Evolutionary conservation across 768 basidiomycete species (phyloP).

Genomic region (Podaxis pistillaris): DNA sequence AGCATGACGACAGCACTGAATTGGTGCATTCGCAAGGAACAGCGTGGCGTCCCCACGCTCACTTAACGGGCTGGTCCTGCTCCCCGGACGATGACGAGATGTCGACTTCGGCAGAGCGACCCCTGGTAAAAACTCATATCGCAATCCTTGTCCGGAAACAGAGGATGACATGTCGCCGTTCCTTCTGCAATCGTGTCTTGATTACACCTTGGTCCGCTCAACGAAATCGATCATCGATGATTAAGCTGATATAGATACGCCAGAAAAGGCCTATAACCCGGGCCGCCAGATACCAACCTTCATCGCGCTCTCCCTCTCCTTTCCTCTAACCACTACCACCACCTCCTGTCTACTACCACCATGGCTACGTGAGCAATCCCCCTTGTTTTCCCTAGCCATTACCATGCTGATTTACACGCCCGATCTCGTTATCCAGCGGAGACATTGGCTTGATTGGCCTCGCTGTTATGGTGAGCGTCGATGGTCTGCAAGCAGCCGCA

Average conservation of each 20-base stretch:
- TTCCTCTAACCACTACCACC: slow-evolving; percentile 29
- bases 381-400: slow-evolving; percentile 5
- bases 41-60: not conserved
- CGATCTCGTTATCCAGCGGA: slow-evolving; percentile 52
- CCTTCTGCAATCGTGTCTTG: not conserved
- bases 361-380: slow-evolving; percentile 37
- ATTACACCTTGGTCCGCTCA: slow-evolving; percentile 10
- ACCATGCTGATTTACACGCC: slow-evolving; percentile 1
- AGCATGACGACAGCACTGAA: not conserved
- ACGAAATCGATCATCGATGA: slow-evolving; percentile 21
- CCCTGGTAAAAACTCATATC: slow-evolving; percentile 2
- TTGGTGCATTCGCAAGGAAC: not conserved
- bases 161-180: not conserved
- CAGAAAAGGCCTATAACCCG: slow-evolving; percentile 11
- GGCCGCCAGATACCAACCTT: slow-evolving; percentile 5
- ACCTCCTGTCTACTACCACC: slow-evolving; percentile 40
- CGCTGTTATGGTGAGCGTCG: slow-evolving; percentile 84
- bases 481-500: slow-evolving; percentile 26
- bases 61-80: not conserved
- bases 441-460: slow-evolving; percentile 98
- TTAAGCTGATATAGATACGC: slow-evolving; percentile 16
- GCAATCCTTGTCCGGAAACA: not conserved
- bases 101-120: slow-evolving; percentile 2
- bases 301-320: slow-evolving; percentile 16
- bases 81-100: slow-evolving; percentile 1